Conservation (phyloP, 2,329 filamentous ascomycete species). For the Trichophyton mentagrophytes region DNA sequence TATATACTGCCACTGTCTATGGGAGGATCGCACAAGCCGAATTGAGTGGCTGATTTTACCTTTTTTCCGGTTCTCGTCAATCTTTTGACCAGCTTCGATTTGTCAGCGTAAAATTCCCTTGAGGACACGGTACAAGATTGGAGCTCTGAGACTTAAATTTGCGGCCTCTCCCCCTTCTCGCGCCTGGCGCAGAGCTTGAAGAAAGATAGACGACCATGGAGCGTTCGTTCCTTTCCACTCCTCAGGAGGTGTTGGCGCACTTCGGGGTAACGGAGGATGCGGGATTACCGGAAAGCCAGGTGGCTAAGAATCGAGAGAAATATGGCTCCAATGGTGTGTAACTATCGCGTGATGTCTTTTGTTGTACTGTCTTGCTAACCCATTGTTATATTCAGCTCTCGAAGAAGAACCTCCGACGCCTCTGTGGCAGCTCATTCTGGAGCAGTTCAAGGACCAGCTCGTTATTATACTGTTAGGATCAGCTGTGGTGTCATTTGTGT, state of each 20-base stretch:
- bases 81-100: not conserved
- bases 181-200: constrained; percentile 4
- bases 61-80: not conserved
- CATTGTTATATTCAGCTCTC: constrained; percentile 39
- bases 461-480: constrained; percentile 90
- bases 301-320: constrained; percentile 33
- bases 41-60: not conserved
- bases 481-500: constrained; percentile 80
- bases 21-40: no score
- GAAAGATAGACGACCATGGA: constrained; percentile 32
- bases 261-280: constrained; percentile 40
- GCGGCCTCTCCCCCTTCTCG: not conserved
- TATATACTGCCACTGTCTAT: not conserved
- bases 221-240: constrained; percentile 39
- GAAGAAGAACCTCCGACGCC: constrained; percentile 90
- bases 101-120: not conserved
- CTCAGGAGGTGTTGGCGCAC: constrained; percentile 39
- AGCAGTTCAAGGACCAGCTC: constrained; percentile 98
- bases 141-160: not conserved
- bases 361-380: constrained; percentile 12
- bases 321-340: constrained; percentile 44
- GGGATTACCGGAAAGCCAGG: constrained; percentile 40
- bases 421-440: constrained; percentile 87
- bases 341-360: not conserved
- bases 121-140: not conserved